Base-by-base conservation (phyloP, 2,329 filamentous ascomycete species). In the Paramyrothecium sp. region DNA sequence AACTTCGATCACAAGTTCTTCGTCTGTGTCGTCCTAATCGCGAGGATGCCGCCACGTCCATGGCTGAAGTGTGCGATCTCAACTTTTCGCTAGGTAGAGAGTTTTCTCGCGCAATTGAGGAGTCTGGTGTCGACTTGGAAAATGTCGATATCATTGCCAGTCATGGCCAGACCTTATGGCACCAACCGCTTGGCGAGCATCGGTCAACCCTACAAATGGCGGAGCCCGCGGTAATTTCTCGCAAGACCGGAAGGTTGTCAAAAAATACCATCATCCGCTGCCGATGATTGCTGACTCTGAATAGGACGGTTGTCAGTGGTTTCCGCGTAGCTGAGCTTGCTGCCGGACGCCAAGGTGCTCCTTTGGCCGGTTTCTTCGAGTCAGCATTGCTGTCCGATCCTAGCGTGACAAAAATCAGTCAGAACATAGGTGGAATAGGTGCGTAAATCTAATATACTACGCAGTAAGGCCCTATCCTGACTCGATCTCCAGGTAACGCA, bases 341-440 rank as follows among this genome's bases (percentile, higher is more conserved):
- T 4, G 78, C 77, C n/a, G 80, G 81, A 4, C 74, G 81, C 47
- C 82, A 84, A 64, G 81, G 81, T 3, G 80, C 82, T 2, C 81
- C 83, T 0, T 73, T 86, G 17, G 81, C 83, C 56, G 81, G 78
- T 20, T 84, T 86, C 61, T 82, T 87, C 62, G 82, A 87, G 61
- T 76, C 78, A 1, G 71, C 85, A 3, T 63, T 86, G 11, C 73
- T 87, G 19, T 80, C 82, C 61, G 81, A 87, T 62, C 81, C 82
- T 0, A 79, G 69, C 3, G 84, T 84, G 67, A 72, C 83, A 22
- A 78, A 84, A 48, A 81, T 80, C 4, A 85, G 82, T 65, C 81
- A 86, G 63, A 85, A 86, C 63, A 85, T 86, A 54, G 81, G 82
- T 49, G 82, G 84, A 33, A 84, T 87, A 30, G 26, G 26, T 30